These are phyloP conservation scores for Starmera pachycereana DNA, from an alignment of 805 yeast genomes.

Conservation along the genomic window DNA sequence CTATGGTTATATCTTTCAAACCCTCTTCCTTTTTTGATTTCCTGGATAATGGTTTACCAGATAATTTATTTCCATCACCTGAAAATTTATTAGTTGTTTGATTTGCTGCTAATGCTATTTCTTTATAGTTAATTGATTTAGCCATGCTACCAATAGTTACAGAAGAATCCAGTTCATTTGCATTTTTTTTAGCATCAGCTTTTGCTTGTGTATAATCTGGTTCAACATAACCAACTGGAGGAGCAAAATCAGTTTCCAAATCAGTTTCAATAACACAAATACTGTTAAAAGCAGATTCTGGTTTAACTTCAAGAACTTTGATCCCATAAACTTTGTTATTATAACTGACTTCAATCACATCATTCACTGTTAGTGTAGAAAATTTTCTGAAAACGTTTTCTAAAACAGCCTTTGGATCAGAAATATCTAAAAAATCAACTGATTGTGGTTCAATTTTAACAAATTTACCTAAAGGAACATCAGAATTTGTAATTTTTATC, in stretches of 20 bases:
- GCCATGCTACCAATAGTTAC: slow-evolving; percentile 70
- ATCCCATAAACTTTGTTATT: slow-evolving; percentile 72
- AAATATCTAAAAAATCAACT: slow-evolving; percentile 82
- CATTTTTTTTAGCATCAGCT: slow-evolving; percentile 16
- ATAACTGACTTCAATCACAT: slow-evolving; percentile 75
- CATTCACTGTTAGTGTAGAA: slow-evolving; percentile 77
- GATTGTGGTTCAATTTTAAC: slow-evolving; percentile 95
- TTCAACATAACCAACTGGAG: slow-evolving; percentile 97
- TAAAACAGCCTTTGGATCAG: slow-evolving; percentile 93
- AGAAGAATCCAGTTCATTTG: slow-evolving; percentile 11
- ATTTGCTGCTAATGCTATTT: slow-evolving; percentile 36
- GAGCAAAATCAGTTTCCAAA: slow-evolving; percentile 94
- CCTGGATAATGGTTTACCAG: slow-evolving; percentile 40
- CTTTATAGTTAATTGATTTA: slow-evolving; percentile 52
- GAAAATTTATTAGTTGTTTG: slow-evolving; percentile 25
- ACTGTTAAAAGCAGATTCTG: slow-evolving; percentile 52
- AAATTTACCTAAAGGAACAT: slow-evolving; percentile 76
- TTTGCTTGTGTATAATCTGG: slow-evolving; percentile 44
- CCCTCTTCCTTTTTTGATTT: not conserved
- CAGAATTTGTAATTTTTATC: slow-evolving; percentile 63
- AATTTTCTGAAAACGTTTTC: slow-evolving; percentile 88
- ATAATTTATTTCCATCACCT: slow-evolving; percentile 63
- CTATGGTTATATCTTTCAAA: slow-evolving; percentile 29
- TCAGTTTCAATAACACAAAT: slow-evolving; percentile 96
- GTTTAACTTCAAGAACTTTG: slow-evolving; percentile 79